These are phyloP conservation scores for Cryptomeria japonica DNA, from an alignment of 75 land plant species.

Conservation along the genomic window DNA sequence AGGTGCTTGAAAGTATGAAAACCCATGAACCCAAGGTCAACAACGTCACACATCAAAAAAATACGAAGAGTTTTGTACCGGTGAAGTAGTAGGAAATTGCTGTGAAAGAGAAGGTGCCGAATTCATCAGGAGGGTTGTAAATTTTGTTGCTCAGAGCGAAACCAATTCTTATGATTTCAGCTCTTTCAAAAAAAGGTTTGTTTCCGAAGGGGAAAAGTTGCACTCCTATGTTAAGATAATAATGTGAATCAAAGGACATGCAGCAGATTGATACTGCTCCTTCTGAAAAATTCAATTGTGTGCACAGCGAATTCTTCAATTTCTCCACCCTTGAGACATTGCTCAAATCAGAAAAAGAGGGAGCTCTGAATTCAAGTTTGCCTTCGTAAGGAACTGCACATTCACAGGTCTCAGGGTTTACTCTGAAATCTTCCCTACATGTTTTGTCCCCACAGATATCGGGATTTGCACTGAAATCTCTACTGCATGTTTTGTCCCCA, in stretches of 20 bases:
- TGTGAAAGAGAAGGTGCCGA: conserved; percentile 66
- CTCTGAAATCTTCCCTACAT: conserved; percentile 37
- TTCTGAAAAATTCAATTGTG: conserved; percentile 37
- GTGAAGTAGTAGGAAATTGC: conserved; percentile 48
- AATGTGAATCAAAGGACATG: conserved; percentile 39
- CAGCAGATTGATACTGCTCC: conserved; percentile 52
- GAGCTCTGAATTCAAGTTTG: conserved; percentile 49
- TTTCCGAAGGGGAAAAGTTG: conserved; percentile 50
- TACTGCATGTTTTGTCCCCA: conserved; percentile 29
- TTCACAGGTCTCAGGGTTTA: conserved; percentile 57
- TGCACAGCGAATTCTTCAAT: conserved; percentile 45
- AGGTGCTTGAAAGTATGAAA: background rate
- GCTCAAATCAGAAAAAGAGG: conserved; percentile 38
- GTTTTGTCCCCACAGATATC: conserved; percentile 32
- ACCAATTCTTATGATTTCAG: conserved; percentile 51
- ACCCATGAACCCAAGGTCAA: background rate
- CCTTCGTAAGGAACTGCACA: conserved; percentile 63
- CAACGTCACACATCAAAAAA: background rate
- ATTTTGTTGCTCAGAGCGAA: conserved; percentile 58
- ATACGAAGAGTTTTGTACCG: conserved; percentile 31
- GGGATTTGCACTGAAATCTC: conserved; percentile 25
- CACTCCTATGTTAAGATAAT: conserved; percentile 49
- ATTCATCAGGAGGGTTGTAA: conserved; percentile 55
- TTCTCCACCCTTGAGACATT: conserved; percentile 29
- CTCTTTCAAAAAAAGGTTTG: conserved; percentile 37